Evolutionary conservation across 148 eudicot genomes (phyloP).

Genomic region (Camellia granthamiana): DNA sequence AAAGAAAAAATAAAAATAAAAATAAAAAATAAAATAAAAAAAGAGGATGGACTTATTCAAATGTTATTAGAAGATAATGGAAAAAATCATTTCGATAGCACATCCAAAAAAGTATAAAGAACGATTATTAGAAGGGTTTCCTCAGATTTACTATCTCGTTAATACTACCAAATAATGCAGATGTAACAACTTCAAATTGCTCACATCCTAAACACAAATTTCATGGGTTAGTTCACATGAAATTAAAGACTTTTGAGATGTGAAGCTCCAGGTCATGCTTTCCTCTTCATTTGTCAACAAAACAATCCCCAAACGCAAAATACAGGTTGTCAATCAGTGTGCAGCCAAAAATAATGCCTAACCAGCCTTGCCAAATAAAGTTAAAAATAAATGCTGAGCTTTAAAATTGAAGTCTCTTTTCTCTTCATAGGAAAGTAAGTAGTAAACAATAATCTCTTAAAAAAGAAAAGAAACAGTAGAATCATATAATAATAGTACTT

Average conservation of each 20-base stretch:
- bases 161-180: neutral
- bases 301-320: neutral
- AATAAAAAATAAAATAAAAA: no score
- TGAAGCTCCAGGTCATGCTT: neutral
- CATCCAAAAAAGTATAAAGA: neutral
- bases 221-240: neutral
- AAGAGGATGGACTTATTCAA: neutral
- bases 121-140: neutral
- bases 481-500: neutral
- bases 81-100: neutral
- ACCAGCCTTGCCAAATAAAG: no score
- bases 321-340: neutral
- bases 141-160: neutral
- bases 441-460: neutral
- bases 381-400: neutral
- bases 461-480: neutral
- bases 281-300: neutral
- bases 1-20: neutral
- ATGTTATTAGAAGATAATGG: neutral
- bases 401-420: neutral
- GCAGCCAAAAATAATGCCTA: neutral
- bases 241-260: neutral
- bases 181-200: neutral
- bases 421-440: neutral
- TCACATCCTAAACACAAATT: neutral